These are phyloP conservation scores for Closterium sp. DNA, from an alignment of 139 green algal genomes.

Conservation along the genomic window DNA sequence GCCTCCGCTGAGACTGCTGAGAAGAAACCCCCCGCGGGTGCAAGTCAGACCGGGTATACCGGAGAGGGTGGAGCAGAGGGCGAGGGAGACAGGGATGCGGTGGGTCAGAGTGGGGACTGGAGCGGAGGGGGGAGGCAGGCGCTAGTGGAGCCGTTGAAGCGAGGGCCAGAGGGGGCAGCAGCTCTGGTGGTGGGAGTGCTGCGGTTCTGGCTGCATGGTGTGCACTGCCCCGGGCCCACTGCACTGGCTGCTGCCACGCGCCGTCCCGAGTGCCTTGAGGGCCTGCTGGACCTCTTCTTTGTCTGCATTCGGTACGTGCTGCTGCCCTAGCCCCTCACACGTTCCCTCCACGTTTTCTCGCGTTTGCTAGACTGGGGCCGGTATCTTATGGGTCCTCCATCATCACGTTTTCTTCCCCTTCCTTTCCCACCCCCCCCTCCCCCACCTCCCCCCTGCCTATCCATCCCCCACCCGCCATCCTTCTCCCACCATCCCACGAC, in stretches of 20 bases:
- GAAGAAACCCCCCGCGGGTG: not conserved
- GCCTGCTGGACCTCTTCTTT: conserved; percentile 34
- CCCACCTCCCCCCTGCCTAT: no score
- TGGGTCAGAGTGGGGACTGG: not conserved
- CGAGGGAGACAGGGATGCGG: not conserved
- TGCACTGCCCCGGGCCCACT: not conserved
- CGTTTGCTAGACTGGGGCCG: no score
- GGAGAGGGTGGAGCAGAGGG: not conserved
- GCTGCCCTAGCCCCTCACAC: not conserved
- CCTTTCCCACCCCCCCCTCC: not conserved
- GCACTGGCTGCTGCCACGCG: conserved; percentile 6
- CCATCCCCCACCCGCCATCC: not conserved
- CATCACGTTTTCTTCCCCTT: not conserved
- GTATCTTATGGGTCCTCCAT: no score
- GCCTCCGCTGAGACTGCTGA: not conserved
- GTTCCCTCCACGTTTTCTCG: no score
- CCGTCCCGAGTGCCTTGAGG: conserved; percentile 12
- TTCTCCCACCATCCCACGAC: not conserved
- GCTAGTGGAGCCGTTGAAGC: not conserved
- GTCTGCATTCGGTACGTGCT: conserved; percentile 25
- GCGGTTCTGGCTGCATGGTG: conserved; percentile 30
- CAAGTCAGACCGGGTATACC: not conserved
- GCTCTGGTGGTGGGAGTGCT: conserved; percentile 5
- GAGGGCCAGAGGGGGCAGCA: not conserved
- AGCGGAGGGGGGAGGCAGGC: conserved; percentile 1